Percentiles rank a stretch among this genome's conserved stretches.
These are phyloP conservation scores for Dactylis glomerata DNA, from an alignment of 176 grass and related monocot species.

Conservation along the genomic window DNA sequence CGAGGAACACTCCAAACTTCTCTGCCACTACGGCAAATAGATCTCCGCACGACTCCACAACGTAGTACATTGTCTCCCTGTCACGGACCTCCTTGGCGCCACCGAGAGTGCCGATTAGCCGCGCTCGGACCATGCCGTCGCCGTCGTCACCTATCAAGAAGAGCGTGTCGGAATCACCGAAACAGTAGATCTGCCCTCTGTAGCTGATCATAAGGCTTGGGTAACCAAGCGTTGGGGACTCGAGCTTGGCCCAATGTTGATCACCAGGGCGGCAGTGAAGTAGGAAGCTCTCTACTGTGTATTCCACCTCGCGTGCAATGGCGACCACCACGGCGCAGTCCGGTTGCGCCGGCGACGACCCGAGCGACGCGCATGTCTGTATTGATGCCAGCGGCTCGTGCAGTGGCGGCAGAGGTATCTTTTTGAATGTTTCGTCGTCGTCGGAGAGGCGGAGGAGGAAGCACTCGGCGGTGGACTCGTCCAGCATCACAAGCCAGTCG, in stretches of 20 bases:
- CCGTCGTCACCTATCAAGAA: neutral
- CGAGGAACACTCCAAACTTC: neutral
- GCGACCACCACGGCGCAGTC: neutral
- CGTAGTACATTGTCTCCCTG: neutral
- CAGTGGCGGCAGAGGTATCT: neutral
- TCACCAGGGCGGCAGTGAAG: neutral
- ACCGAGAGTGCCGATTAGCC: neutral
- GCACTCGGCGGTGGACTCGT: constrained; percentile 3
- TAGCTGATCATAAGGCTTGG: neutral
- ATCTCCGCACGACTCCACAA: neutral
- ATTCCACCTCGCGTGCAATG: neutral
- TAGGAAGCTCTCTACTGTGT: neutral
- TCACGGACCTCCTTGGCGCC: neutral
- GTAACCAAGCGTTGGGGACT: neutral
- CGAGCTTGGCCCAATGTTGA: neutral
- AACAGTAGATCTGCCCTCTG: neutral
- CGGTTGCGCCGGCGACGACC: neutral
- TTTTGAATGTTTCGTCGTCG: neutral
- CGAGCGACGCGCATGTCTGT: neutral
- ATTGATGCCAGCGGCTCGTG: neutral
- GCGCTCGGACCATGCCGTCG: neutral
- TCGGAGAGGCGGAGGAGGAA: neutral
- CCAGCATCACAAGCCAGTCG: constrained; percentile 2
- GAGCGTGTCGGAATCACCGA: neutral
- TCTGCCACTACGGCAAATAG: neutral